Conservation (phyloP, 2,329 filamentous ascomycete species). For the Botrytis aclada region DNA sequence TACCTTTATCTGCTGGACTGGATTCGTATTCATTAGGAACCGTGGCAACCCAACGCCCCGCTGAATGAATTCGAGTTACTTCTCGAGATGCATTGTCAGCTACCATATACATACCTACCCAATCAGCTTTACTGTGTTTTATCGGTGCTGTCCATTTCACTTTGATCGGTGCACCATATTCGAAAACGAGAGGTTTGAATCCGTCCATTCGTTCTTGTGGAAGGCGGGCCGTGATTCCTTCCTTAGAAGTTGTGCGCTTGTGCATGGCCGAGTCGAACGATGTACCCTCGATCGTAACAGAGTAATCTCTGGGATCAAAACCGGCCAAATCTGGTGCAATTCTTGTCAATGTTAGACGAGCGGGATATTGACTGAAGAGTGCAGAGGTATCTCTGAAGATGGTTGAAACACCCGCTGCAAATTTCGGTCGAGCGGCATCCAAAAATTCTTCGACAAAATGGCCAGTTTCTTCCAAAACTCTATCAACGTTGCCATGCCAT, state of each 20-base stretch:
- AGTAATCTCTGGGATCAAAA: constrained; percentile 76
- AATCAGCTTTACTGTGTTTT: constrained; percentile 86
- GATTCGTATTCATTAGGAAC: constrained; percentile 74
- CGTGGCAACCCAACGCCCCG: constrained; percentile 86
- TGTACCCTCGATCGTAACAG: constrained; percentile 68
- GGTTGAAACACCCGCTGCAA: constrained; percentile 80
- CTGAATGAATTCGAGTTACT: constrained; percentile 76
- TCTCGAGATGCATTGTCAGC: constrained; percentile 88
- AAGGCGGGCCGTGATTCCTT: constrained; percentile 66
- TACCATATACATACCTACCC: constrained; percentile 95
- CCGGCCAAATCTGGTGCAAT: constrained; percentile 78
- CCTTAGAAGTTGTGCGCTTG: constrained; percentile 68
- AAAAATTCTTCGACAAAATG: constrained; percentile 91
- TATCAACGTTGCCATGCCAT: constrained; percentile 83
- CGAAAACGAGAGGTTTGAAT: constrained; percentile 73
- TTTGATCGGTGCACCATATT: constrained; percentile 86
- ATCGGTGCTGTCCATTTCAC: constrained; percentile 87
- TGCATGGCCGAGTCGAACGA: constrained; percentile 46
- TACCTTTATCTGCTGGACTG: constrained; percentile 69
- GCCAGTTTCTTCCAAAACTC: constrained; percentile 78
- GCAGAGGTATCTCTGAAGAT: constrained; percentile 85
- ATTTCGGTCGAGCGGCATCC: constrained; percentile 78
- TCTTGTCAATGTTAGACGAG: constrained; percentile 77
- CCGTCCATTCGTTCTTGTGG: constrained; percentile 58
- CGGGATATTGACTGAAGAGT: constrained; percentile 85